phyloP scores from a whole-genome alignment of 306 rosid genomes.

The Cucurbita ficifolia region DNA sequence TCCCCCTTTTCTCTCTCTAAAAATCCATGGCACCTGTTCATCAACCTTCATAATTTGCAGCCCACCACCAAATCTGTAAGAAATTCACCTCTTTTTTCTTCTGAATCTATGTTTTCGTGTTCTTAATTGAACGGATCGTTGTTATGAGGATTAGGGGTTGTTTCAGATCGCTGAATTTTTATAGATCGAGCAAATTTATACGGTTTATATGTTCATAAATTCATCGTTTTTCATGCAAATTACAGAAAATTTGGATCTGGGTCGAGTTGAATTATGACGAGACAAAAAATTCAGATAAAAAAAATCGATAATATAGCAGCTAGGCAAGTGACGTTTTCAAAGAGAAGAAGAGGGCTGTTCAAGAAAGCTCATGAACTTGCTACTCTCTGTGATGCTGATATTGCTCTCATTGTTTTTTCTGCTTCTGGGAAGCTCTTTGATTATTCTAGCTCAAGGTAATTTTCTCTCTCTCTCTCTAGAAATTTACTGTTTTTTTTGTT shows the following conservation, averaged over 20 bases:
- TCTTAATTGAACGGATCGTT: not conserved
- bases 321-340: conserved; percentile 2
- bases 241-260: not conserved
- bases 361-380: conserved; percentile 1
- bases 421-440: conserved; percentile 6
- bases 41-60: not conserved
- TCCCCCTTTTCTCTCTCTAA: not conserved
- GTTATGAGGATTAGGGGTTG: not conserved
- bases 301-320: conserved; percentile 2
- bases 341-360: conserved; percentile 3
- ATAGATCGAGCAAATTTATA: not conserved
- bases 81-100: not conserved
- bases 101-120: not conserved
- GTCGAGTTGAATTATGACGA: not conserved
- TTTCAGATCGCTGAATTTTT: not conserved
- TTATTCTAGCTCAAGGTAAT: conserved; percentile 1
- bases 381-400: conserved; percentile 6
- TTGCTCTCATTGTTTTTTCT: conserved; percentile 9
- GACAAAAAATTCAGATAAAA: not conserved
- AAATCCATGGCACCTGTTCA: not conserved
- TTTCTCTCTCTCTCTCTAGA: not conserved
- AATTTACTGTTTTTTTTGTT: not conserved
- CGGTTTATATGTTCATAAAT: not conserved
- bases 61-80: too few relatives aligned
- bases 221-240: not conserved